Evolutionary conservation across 805 yeast genomes (phyloP).

Genomic region (Myxozyma vanderwaltii): DNA sequence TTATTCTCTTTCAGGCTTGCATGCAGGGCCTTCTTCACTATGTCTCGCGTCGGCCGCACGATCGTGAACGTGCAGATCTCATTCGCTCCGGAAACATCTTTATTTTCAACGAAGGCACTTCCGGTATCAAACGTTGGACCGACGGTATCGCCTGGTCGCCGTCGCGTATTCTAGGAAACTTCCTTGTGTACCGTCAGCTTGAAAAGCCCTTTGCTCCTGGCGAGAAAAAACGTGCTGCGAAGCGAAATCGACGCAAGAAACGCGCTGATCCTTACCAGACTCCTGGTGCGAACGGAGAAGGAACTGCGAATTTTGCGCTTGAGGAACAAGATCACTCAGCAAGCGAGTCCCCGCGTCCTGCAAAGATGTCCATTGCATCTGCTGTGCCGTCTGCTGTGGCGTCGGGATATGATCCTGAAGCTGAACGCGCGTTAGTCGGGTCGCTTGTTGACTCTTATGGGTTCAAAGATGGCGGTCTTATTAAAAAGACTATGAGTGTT

Average conservation of each 20-base stretch:
- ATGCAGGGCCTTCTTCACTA: constrained; percentile 59
- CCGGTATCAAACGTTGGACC: constrained; percentile 92
- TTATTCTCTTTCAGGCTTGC: constrained; percentile 78
- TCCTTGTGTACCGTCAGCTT: constrained; percentile 77
- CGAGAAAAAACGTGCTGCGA: constrained; percentile 49
- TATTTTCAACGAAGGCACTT: constrained; percentile 77
- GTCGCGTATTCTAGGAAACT: constrained; percentile 81
- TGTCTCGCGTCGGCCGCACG: constrained; percentile 80
- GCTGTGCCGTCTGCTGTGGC: constrained; percentile 9
- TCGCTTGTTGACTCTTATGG: constrained; percentile 62
- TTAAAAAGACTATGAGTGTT: constrained; percentile 79
- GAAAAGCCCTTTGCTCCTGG: constrained; percentile 51
- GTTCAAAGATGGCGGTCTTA: constrained; percentile 70
- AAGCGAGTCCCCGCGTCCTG: constrained; percentile 11
- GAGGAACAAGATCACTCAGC: constrained; percentile 7
- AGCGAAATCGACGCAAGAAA: constrained; percentile 37
- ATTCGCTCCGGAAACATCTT: constrained; percentile 79
- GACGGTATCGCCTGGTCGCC: constrained; percentile 97
- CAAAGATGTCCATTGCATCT: constrained; percentile 7
- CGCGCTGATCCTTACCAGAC: constrained; percentile 32
- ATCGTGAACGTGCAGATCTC: constrained; percentile 65
- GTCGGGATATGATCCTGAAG: constrained; percentile 35
- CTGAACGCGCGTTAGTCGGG: constrained; percentile 54
- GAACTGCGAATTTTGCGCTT: constrained; percentile 9
- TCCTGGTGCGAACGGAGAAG: constrained; percentile 11